Base-by-base conservation (phyloP, 257 asterid genomes). In the Penstemon eatonii region DNA sequence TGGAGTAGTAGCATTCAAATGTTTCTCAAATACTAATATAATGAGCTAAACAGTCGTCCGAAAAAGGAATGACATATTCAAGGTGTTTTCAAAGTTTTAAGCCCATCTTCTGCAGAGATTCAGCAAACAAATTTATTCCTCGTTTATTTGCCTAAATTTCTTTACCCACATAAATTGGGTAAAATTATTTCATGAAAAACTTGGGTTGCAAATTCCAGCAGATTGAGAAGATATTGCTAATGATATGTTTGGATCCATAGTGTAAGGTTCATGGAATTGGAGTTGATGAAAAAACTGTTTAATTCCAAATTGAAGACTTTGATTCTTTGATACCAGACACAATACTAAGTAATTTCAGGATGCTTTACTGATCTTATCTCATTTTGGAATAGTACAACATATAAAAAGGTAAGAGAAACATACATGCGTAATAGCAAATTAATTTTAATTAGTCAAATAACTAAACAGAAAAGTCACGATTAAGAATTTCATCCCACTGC, bases 21-120 rank as follows among this genome's bases (percentile, higher is more conserved):
- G 61, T 60, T 65, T 60, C 66, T 42, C 53, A n/a, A 73, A 67
- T 73, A 73, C 74, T 79, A 68, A 68, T 41, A 52, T 63, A 57
- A 66, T 63, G 73, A 50, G 61, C 63, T 62, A 43, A 67, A 76
- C 68, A 56, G 61, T 53, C 77, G 65, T 57, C 61, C 65, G 15
- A 56, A 72, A 69, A 74, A 49, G 13, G 13, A 47, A 42, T 37
- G 45, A 63, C 56, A 36, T 60, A 25, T 25, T 25, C 33, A 25
- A 25, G 33, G 33, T 25, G 33, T 25, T 25, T 25, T 25, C 33
- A 25, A 2, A 25, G 33, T 25, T 25, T 25, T 25, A 25, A 25
- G 33, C 38, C 53, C 71, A 37, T 61, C 64, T 49, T 60, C 56
- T 60, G 71, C 76, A 61, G 56, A 37, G 59, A 8, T 18, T 19